phyloP scores from a whole-genome alignment of 208 protist genomes.

The Trypanosomatidae sp. region DNA sequence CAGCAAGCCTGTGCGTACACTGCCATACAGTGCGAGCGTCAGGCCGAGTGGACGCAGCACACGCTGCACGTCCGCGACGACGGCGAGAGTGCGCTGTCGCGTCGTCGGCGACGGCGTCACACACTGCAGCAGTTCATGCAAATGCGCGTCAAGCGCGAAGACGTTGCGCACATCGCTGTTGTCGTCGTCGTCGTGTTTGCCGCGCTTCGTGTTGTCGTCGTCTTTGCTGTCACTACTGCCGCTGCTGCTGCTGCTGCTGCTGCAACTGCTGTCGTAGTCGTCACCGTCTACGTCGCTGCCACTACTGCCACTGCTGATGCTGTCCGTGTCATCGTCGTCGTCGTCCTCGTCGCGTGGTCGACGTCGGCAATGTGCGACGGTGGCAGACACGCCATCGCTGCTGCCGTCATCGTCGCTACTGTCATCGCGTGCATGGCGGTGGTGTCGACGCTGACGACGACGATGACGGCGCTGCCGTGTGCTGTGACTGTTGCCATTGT shows the following conservation, averaged over 20 bases:
- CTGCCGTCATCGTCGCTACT: too few species aligned
- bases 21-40: conserved; percentile 58
- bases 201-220: not conserved
- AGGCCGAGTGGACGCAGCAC: conserved; percentile 16
- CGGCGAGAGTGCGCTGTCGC: conserved; percentile 10
- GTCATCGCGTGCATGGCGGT: too few species aligned
- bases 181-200: not conserved
- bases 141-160: conserved; percentile 1
- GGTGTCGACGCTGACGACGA: too few species aligned
- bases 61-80: conserved; percentile 23
- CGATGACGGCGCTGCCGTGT: too few species aligned
- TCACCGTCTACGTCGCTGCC: not conserved
- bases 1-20: conserved; percentile 45
- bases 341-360: too few species aligned
- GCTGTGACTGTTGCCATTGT: too few species aligned
- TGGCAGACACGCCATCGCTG: too few species aligned
- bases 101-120: conserved; percentile 19
- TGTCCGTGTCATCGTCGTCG: too few species aligned
- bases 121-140: conserved; percentile 26
- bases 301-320: too few species aligned
- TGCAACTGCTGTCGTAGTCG: not conserved
- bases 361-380: too few species aligned
- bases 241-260: not conserved
- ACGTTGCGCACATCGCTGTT: not conserved
- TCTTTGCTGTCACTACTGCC: not conserved